These are phyloP conservation scores for Punica granatum DNA, from an alignment of 345 rosid genomes.

Conservation along the genomic window DNA sequence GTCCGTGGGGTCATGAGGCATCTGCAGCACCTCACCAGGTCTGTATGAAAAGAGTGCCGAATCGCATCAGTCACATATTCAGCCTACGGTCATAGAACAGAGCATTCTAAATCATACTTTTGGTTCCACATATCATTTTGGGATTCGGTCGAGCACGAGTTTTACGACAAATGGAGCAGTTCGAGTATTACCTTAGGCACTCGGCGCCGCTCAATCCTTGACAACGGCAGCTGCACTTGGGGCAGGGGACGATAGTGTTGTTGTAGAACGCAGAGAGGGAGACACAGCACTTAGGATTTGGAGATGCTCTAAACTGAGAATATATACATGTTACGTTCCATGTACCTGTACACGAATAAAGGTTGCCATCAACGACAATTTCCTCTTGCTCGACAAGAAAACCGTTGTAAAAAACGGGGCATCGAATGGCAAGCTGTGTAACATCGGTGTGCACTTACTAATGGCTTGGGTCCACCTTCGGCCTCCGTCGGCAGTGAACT, in stretches of 20 bases:
- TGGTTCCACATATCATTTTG: too few species aligned
- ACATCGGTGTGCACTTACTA: conserved; percentile 22
- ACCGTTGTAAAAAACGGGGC: too few species aligned
- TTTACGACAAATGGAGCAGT: not conserved
- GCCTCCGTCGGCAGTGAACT: conserved; percentile 35
- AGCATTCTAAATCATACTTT: too few species aligned
- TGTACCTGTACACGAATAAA: conserved; percentile 36
- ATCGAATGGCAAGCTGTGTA: too few species aligned
- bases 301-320: conserved; percentile 56
- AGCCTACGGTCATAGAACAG: not conserved
- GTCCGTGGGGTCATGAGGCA: conserved; percentile 31
- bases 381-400: too few species aligned
- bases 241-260: conserved; percentile 58
- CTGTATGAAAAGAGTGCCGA: not conserved
- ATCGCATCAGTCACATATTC: not conserved
- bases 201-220: conserved; percentile 39
- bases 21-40: conserved; percentile 18
- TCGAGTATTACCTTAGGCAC: conserved; percentile 21
- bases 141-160: too few species aligned
- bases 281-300: conserved; percentile 73
- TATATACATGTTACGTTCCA: conserved; percentile 67
- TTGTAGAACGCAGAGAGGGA: conserved; percentile 74
- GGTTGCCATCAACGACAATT: not conserved
- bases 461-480: conserved; percentile 80
- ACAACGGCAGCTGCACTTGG: conserved; percentile 69